Conservation (phyloP, 805 yeast species). For the Yamadazyma olivae region DNA sequence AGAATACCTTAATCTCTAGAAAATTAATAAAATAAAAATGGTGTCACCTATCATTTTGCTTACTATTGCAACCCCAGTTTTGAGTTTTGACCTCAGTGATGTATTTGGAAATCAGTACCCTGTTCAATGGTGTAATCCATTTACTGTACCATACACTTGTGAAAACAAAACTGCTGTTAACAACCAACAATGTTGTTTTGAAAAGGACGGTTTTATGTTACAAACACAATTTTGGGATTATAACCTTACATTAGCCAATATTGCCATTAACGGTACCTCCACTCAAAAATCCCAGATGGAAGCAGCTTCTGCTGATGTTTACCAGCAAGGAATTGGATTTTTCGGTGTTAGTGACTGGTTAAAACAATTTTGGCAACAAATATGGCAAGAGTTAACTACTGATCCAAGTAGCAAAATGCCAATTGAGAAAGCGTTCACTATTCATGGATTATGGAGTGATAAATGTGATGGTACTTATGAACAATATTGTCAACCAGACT, state of each 20-base stretch:
- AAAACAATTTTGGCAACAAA: background rate
- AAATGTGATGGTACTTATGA: conserved; percentile 75
- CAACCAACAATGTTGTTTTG: conserved; percentile 67
- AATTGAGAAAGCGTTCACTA: conserved; percentile 31
- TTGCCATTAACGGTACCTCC: conserved; percentile 6
- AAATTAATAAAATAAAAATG: too few relatives aligned
- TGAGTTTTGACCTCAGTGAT: background rate
- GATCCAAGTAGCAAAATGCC: conserved; percentile 19
- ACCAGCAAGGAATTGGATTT: conserved; percentile 4
- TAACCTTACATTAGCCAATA: conserved; percentile 36
- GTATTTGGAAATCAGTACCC: conserved; percentile 5
- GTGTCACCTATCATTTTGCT: conserved; percentile 3
- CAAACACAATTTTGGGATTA: conserved; percentile 95
- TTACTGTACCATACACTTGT: conserved; percentile 10
- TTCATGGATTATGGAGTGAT: conserved; percentile 47
- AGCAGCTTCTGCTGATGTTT: background rate
- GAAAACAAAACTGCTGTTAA: conserved; percentile 38
- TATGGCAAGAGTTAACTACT: conserved; percentile 4
- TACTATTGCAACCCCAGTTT: conserved; percentile 1
- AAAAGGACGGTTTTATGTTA: conserved; percentile 76
- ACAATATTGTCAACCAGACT: conserved; percentile 68
- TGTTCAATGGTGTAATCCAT: conserved; percentile 4
- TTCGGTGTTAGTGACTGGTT: conserved; percentile 7
- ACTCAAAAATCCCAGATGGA: background rate
- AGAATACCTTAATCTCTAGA: too few relatives aligned